Evolutionary conservation across 352 stramenopile species (phyloP).

Genomic region (Stramenopiles sp.): DNA sequence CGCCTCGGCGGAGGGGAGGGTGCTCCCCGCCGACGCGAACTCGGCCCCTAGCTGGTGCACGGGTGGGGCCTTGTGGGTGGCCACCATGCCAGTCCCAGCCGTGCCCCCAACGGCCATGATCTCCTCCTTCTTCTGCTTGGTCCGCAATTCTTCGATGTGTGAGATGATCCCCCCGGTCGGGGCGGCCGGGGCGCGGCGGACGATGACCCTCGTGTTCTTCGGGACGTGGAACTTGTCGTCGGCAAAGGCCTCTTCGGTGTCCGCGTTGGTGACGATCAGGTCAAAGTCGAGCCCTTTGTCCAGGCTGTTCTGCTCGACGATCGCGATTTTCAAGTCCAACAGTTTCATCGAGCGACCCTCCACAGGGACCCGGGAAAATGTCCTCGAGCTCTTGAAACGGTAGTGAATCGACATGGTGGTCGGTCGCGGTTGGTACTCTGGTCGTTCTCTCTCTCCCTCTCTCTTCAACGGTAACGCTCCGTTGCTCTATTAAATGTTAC

Average conservation of each 20-base stretch:
- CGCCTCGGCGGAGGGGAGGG: not conserved
- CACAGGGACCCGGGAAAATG: conserved; percentile 62
- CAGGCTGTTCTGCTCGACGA: conserved; percentile 75
- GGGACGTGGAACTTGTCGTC: conserved; percentile 63
- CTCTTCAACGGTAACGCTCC: too few relatives aligned
- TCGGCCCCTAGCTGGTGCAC: too few relatives aligned
- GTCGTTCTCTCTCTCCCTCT: too few relatives aligned
- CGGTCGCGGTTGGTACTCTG: too few relatives aligned
- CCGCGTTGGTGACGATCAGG: conserved; percentile 64
- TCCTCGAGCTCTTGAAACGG: conserved; percentile 67
- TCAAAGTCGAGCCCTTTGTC: conserved; percentile 71
- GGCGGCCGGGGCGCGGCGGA: conserved; percentile 64
- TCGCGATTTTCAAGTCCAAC: conserved; percentile 68
- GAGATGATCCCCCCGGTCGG: conserved; percentile 9
- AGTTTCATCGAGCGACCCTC: conserved; percentile 54
- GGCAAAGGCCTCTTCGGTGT: conserved; percentile 69
- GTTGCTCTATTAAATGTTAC: too few relatives aligned
- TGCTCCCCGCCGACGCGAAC: not conserved
- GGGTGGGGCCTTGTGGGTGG: too few relatives aligned
- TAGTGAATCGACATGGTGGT: conserved; percentile 59
- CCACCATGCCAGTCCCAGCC: too few relatives aligned
- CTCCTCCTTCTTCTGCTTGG: not conserved
- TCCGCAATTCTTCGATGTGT: not conserved
- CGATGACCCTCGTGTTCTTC: conserved; percentile 67
- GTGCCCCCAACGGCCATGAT: too few relatives aligned